Percentiles rank a stretch among this genome's conserved stretches.
Evolutionary conservation across 1,139 yeast species (phyloP).

Genomic region (Kodamaea suecica): DNA sequence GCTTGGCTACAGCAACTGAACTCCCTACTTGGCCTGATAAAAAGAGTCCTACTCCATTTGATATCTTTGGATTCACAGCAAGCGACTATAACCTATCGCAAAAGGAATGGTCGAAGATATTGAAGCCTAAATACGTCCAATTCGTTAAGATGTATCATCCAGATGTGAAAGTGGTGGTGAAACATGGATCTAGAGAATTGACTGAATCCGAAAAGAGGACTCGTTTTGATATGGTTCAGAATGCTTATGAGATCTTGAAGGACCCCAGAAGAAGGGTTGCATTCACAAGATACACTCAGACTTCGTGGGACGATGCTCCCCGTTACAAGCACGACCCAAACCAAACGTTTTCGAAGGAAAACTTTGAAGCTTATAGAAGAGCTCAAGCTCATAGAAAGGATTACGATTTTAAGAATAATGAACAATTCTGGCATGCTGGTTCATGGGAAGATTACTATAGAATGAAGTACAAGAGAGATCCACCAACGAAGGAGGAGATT

Average conservation of each 20-base stretch:
- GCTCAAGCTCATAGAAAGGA: constrained; percentile 39
- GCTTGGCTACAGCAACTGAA: too few relatives aligned
- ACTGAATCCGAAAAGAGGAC: constrained; percentile 43
- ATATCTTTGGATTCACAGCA: constrained; percentile 51
- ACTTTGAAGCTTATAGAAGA: constrained; percentile 30
- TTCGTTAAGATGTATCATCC: constrained; percentile 87
- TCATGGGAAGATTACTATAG: constrained; percentile 68
- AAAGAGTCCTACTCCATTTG: constrained; percentile 69
- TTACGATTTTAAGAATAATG: constrained; percentile 36
- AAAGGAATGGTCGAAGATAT: constrained; percentile 36
- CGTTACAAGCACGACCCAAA: constrained; percentile 10
- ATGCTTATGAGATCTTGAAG: constrained; percentile 69
- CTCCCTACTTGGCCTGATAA: constrained; percentile 55
- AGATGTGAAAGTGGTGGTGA: constrained; percentile 46
- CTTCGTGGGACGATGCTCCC: constrained; percentile 24
- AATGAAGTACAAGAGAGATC: constrained; percentile 37
- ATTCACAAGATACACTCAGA: constrained; percentile 25
- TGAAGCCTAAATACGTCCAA: constrained; percentile 57
- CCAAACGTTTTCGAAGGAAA: constrained; percentile 12
- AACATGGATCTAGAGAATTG: constrained; percentile 27
- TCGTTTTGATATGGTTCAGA: constrained; percentile 67
- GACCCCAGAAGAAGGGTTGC: constrained; percentile 49
- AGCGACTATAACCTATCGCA: constrained; percentile 20
- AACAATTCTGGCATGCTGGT: constrained; percentile 62
- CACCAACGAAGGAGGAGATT: constrained; percentile 43